Conservation (phyloP, 2,329 filamentous ascomycete genomes). For the Clarireedia homoeocarpa region DNA sequence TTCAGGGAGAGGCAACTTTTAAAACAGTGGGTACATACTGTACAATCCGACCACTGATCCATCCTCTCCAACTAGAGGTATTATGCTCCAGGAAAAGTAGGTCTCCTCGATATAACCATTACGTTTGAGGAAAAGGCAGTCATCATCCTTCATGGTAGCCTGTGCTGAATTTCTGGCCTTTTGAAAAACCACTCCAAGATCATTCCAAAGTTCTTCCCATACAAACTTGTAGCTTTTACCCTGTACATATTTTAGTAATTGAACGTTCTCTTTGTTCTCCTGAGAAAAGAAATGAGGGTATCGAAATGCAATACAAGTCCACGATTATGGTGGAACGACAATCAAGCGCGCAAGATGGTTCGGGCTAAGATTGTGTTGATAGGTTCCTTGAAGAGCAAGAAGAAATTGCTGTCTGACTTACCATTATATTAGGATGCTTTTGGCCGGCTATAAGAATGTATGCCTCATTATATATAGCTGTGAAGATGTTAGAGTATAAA, state of each 20-base stretch:
- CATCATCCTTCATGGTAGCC: slow-evolving; percentile 78
- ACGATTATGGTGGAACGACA: too few species aligned
- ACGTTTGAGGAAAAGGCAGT: slow-evolving; percentile 64
- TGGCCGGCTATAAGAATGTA: slow-evolving; percentile 64
- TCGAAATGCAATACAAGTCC: too few species aligned
- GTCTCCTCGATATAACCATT: slow-evolving; percentile 68
- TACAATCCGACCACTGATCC: slow-evolving; percentile 66
- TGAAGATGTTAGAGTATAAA: background rate
- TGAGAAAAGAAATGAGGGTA: too few species aligned
- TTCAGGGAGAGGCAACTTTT: too few species aligned
- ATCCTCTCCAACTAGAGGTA: slow-evolving; percentile 67
- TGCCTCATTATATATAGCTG: slow-evolving; percentile 63
- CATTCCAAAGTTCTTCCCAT: slow-evolving; percentile 69
- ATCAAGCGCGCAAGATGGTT: too few species aligned
- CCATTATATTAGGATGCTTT: slow-evolving; percentile 69
- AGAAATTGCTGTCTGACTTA: slow-evolving; percentile 7
- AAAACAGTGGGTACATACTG: background rate
- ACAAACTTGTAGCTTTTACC: slow-evolving; percentile 58
- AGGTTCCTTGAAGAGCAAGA: background rate
- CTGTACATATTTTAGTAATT: slow-evolving; percentile 4
- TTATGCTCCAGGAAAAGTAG: slow-evolving; percentile 63
- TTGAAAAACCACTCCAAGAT: slow-evolving; percentile 59
- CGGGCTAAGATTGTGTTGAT: too few species aligned
- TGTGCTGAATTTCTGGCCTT: slow-evolving; percentile 63
- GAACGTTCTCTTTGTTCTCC: too few species aligned